These are phyloP conservation scores for Rubroshorea leprosula DNA, from an alignment of 345 rosid species.

Conservation along the genomic window DNA sequence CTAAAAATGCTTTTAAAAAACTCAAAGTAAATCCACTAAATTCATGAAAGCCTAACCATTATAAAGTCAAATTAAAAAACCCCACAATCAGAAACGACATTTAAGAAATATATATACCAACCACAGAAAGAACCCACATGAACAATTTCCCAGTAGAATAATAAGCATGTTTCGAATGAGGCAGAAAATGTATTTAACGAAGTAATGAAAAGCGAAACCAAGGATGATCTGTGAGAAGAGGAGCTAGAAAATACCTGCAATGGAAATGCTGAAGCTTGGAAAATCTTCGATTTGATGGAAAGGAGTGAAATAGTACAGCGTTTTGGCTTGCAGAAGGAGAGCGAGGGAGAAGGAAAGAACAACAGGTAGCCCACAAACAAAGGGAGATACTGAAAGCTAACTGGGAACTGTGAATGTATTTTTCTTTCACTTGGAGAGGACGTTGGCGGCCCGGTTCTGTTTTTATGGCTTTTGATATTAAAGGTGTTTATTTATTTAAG, in stretches of 20 bases:
- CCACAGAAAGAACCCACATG: background rate
- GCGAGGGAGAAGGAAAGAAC: conserved; percentile 5
- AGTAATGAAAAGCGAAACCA: background rate
- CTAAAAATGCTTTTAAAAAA: background rate
- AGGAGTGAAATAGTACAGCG: conserved; percentile 11
- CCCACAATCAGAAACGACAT: too few relatives aligned
- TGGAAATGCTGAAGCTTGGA: conserved; percentile 21
- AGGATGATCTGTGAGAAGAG: conserved; percentile 11
- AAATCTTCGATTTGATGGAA: background rate
- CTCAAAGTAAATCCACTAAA: conserved; percentile 2
- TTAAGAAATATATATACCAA: background rate
- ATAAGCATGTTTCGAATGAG: too few relatives aligned
- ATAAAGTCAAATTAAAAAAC: background rate
- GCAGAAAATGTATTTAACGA: background rate
- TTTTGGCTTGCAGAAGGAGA: background rate
- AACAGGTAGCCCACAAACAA: conserved; percentile 10
- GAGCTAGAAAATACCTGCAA: conserved; percentile 17
- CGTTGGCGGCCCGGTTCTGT: too few relatives aligned
- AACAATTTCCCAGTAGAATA: too few relatives aligned
- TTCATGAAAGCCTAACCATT: background rate
- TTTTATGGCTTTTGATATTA: too few relatives aligned
- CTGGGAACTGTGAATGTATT: background rate
- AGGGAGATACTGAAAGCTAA: conserved; percentile 8
- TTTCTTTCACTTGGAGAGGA: too few relatives aligned
- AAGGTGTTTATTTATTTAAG: too few relatives aligned